Percentiles rank a stretch among this genome's conserved stretches.
These are phyloP conservation scores for Lasiodiplodia sp. DNA, from an alignment of 2,329 filamentous ascomycete species.

Conservation along the genomic window DNA sequence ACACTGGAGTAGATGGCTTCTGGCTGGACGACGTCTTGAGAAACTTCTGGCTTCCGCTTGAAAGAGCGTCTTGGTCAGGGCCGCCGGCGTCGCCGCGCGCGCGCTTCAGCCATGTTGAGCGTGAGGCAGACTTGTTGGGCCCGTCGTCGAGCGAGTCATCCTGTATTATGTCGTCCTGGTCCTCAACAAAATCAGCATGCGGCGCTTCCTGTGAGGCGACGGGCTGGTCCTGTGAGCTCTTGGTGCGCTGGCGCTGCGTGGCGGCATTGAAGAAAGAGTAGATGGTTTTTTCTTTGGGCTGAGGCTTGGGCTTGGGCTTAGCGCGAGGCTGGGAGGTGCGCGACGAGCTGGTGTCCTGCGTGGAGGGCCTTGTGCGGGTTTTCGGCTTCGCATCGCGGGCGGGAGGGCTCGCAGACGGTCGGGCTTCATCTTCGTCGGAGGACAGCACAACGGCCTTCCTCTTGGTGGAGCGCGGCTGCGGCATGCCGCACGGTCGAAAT, in stretches of 20 bases:
- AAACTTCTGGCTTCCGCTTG: slow-evolving; percentile 54
- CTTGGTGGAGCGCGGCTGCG: slow-evolving; percentile 42
- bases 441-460: slow-evolving; percentile 47
- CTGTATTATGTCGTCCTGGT: slow-evolving; percentile 46
- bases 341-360: not conserved
- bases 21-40: slow-evolving; percentile 48
- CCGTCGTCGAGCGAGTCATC: slow-evolving; percentile 46
- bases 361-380: slow-evolving; percentile 9
- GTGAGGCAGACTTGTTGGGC: slow-evolving; percentile 30
- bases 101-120: slow-evolving; percentile 43
- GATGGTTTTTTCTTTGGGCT: slow-evolving; percentile 51
- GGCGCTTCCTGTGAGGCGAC: slow-evolving; percentile 49
- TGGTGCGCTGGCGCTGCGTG: slow-evolving; percentile 48
- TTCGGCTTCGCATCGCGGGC: not conserved
- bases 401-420: slow-evolving; percentile 34
- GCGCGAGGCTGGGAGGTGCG: slow-evolving; percentile 42
- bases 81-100: slow-evolving; percentile 32
- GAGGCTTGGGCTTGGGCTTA: slow-evolving; percentile 46
- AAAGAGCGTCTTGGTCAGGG: slow-evolving; percentile 34
- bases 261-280: slow-evolving; percentile 58
- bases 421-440: slow-evolving; percentile 42
- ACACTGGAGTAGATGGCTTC: slow-evolving; percentile 41
- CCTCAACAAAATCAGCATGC: slow-evolving; percentile 35
- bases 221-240: slow-evolving; percentile 43
- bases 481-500: slow-evolving; percentile 45